phyloP scores from a whole-genome alignment of 2,329 filamentous ascomycete species.

The Exophiala viscosa region DNA sequence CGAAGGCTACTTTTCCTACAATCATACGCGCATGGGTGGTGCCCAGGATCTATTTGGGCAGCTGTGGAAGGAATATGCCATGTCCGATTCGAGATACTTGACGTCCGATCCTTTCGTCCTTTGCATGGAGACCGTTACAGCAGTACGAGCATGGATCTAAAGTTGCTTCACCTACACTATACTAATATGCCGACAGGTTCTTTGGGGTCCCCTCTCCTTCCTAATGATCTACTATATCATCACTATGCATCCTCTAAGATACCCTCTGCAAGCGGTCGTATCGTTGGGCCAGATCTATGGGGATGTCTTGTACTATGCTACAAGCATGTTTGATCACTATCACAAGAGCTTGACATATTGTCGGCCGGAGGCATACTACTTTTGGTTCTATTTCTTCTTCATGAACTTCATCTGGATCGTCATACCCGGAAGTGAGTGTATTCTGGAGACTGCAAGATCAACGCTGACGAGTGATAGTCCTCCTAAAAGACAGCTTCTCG shows the following conservation, averaged over 20 bases:
- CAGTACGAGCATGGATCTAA: not conserved
- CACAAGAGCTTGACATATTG: conserved; percentile 54
- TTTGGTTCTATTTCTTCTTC: conserved; percentile 63
- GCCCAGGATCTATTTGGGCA: conserved; percentile 74
- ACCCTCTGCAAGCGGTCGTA: conserved; percentile 58
- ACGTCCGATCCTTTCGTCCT: conserved; percentile 66
- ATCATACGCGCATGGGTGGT: conserved; percentile 62
- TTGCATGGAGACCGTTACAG: not conserved
- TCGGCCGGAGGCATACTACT: conserved; percentile 61
- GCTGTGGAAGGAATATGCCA: conserved; percentile 88
- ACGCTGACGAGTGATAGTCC: conserved; percentile 26
- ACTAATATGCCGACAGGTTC: conserved; percentile 38
- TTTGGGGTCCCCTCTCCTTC: conserved; percentile 62
- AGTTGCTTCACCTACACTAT: conserved; percentile 7
- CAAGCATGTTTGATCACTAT: conserved; percentile 59
- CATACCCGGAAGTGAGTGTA: conserved; percentile 54
- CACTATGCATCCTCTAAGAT: conserved; percentile 53
- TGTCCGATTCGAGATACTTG: conserved; percentile 83
- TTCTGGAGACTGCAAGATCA: not conserved
- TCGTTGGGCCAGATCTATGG: conserved; percentile 63
- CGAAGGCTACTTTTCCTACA: conserved; percentile 76
- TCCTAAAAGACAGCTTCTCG: conserved; percentile 38
- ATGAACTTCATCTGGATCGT: conserved; percentile 67
- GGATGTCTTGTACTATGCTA: conserved; percentile 62
- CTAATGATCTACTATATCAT: conserved; percentile 54